Evolutionary conservation across 1,284 basidiomycete genomes (phyloP), one percentile per base, ranked within the genome.

Genomic region (Trichosporon sp.): DNA sequence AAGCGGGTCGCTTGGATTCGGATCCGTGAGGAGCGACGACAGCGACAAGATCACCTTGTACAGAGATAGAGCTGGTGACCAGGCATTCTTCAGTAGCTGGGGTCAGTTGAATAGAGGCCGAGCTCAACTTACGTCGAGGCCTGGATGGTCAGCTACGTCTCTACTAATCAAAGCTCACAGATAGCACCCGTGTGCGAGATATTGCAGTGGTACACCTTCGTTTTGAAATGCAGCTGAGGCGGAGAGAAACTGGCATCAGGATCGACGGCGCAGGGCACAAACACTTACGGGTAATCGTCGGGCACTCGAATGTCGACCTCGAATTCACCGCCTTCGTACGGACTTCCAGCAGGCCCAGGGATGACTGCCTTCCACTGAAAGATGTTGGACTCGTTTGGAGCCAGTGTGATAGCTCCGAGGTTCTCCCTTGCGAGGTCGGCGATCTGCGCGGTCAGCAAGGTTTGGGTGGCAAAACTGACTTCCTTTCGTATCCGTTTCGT

Each of bases 21-120:
- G 94, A 79, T 97, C 95, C 58, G 92, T 95, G 74, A 97, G 82
- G 89, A 96, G 94, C 70, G 95, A 96, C 73, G 92, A 95, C 76
- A 97, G 95, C 74, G 92, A 95, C 73, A 96, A 85, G 36, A 97
- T 80, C 32, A 96, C 93, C 82, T 95, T 95, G 84, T 91, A 93
- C 44, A 95, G 82, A 1, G 91, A 93, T 32, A 95, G 81, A 0
- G 92, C 92, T 2, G 92, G 92, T 0, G 91, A 92, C 92, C 92
- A 95, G 70, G 90, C 89, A 71, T 86, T 85, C 81, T 95, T 93
- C 66, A 94, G 84, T 56, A 93, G 89, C 78, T 94, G 88, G 68
- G 54, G 56, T 58, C 25, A 37, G 23, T n/a, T 0, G 44, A 31
- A 11, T n/a, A n/a, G n/a, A 34, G 29, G 23, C 13, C 10, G 29